A percentile compares a stretch with the other conserved stretches of the same genome.
Evolutionary conservation across 495 filamentous ascomycete species (phyloP).

Genomic region (Cercophora scortea): DNA sequence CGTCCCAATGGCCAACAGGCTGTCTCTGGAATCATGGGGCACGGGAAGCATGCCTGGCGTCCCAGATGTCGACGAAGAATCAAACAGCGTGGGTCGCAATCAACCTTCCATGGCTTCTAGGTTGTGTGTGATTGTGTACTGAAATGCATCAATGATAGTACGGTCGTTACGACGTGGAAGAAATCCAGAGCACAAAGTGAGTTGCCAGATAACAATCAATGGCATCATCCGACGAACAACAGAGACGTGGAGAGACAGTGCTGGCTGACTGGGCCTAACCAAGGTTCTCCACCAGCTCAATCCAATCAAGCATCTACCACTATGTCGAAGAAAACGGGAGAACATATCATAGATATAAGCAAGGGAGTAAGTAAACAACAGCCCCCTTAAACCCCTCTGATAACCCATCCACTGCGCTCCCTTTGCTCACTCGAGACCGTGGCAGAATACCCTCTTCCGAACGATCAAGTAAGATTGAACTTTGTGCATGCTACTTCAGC

Average conservation of each 20-base stretch:
- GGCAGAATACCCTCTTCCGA: constrained; percentile 15
- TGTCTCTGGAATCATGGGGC: constrained; percentile 1
- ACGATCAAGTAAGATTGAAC: constrained; percentile 17
- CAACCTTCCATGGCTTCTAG: not conserved
- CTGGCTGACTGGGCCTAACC: not conserved
- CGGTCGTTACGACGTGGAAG: not conserved
- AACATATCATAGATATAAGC: not conserved
- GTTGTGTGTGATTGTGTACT: too few relatives aligned
- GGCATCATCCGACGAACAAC: not conserved
- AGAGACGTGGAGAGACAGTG: not conserved
- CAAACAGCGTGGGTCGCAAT: not conserved
- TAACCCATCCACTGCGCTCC: not conserved
- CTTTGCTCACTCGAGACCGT: constrained; percentile 2
- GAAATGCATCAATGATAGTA: not conserved
- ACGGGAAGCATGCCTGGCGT: not conserved
- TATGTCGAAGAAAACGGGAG: constrained; percentile 2
- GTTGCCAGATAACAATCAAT: not conserved
- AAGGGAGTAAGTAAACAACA: constrained; percentile 1
- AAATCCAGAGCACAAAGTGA: not conserved
- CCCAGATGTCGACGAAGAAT: not conserved
- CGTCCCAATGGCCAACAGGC: not conserved
- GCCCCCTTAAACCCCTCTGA: not conserved
- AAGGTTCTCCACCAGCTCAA: not conserved
- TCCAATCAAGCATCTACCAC: not conserved
- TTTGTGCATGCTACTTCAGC: too few relatives aligned